phyloP scores from a whole-genome alignment of 225 moss, liverwort and hornwort species.

The Takakia lepidozioides region DNA sequence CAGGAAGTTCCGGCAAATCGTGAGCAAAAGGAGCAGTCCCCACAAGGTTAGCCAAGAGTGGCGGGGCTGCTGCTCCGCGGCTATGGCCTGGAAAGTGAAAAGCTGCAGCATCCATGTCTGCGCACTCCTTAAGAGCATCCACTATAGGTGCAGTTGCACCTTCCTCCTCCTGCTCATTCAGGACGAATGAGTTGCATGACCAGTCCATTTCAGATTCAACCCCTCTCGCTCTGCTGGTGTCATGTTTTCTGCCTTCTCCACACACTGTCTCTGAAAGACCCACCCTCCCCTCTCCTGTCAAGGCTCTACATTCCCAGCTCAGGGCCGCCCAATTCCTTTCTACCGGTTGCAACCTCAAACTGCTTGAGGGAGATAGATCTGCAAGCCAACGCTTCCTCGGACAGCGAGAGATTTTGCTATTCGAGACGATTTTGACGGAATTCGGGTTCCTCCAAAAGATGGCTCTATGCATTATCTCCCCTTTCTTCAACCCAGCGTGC shows the following conservation, averaged over 20 bases:
- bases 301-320: neutral
- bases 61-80: conserved; percentile 64
- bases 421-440: no score
- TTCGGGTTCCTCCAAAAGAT: no score
- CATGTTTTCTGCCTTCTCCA: no score
- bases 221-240: neutral
- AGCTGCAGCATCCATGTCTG: conserved; percentile 51
- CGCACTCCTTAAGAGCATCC: conserved; percentile 48
- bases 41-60: conserved; percentile 34
- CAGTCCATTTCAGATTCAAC: neutral
- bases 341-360: neutral
- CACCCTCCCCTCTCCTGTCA: neutral
- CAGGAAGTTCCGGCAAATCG: conserved; percentile 79
- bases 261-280: neutral
- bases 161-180: conserved; percentile 7
- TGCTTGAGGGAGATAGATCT: no score
- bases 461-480: no score
- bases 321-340: neutral
- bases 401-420: no score
- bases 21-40: conserved; percentile 43
- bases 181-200: no score
- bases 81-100: conserved; percentile 90
- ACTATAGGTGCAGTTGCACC: conserved; percentile 37
- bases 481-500: no score
- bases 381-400: no score